phyloP scores from a whole-genome alignment of 768 basidiomycete species.

The Myochromella boudieri region DNA sequence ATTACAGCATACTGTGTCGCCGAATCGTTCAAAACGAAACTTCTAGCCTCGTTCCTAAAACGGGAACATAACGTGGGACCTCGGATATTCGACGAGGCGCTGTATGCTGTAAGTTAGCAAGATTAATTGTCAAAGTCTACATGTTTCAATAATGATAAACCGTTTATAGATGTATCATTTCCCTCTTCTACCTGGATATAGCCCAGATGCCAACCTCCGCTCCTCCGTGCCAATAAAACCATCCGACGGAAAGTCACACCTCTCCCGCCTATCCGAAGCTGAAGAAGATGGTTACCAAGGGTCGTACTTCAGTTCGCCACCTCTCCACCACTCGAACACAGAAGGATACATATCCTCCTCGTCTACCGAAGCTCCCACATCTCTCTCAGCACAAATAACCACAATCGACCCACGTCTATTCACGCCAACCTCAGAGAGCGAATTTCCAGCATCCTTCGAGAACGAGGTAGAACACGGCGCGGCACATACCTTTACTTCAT shows the following conservation, averaged over 20 bases:
- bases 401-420: slow-evolving; percentile 9
- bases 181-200: slow-evolving; percentile 89
- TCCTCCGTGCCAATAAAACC: slow-evolving; percentile 67
- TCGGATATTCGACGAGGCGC: slow-evolving; percentile 88
- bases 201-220: slow-evolving; percentile 80
- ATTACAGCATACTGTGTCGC: slow-evolving; percentile 90
- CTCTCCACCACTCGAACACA: slow-evolving; percentile 29
- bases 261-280: slow-evolving; percentile 75
- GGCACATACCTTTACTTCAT: not conserved
- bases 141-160: slow-evolving; percentile 8
- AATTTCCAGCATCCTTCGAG: slow-evolving; percentile 7
- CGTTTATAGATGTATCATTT: slow-evolving; percentile 79
- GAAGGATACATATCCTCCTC: slow-evolving; percentile 70
- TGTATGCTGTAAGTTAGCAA: slow-evolving; percentile 74
- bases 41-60: slow-evolving; percentile 82
- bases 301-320: slow-evolving; percentile 63
- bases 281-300: slow-evolving; percentile 92
- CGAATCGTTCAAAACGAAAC: slow-evolving; percentile 82
- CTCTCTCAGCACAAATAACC: slow-evolving; percentile 9
- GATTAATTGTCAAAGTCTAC: slow-evolving; percentile 3
- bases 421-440: slow-evolving; percentile 1
- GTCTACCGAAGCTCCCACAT: slow-evolving; percentile 34
- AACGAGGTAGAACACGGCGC: slow-evolving; percentile 11
- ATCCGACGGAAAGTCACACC: slow-evolving; percentile 54
- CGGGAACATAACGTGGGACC: slow-evolving; percentile 90